phyloP scores from a whole-genome alignment of 2,329 filamentous ascomycete genomes.

The Pseudogymnoascus sp. region DNA sequence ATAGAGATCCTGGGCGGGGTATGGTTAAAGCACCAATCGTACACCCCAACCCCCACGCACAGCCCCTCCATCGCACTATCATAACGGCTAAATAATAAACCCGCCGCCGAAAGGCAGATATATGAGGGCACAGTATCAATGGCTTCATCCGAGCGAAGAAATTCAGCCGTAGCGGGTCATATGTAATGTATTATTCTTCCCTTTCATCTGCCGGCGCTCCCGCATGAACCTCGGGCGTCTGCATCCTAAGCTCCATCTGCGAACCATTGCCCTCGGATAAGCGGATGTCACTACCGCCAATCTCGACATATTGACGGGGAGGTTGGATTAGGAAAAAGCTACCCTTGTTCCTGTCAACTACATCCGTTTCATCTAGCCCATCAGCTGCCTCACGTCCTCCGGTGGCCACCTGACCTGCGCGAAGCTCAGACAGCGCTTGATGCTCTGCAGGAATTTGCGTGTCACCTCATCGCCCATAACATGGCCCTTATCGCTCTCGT shows the following conservation, averaged over 20 bases:
- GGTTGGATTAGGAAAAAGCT: neutral
- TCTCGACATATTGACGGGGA: neutral
- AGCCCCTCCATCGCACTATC: neutral
- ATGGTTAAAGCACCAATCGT: slow-evolving; percentile 7
- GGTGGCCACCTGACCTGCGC: slow-evolving; percentile 95
- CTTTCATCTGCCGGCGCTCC: neutral
- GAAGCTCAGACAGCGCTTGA: slow-evolving; percentile 94
- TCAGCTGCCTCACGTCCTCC: slow-evolving; percentile 83
- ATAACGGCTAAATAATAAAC: slow-evolving; percentile 7
- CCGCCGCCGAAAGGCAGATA: slow-evolving; percentile 1
- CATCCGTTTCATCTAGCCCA: slow-evolving; percentile 54
- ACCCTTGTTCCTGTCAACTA: neutral
- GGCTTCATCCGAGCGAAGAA: neutral
- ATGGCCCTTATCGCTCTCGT: slow-evolving; percentile 80
- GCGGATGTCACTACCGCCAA: neutral
- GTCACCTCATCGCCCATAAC: slow-evolving; percentile 97
- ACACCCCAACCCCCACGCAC: neutral
- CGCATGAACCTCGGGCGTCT: neutral
- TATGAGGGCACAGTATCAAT: neutral
- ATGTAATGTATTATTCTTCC: neutral
- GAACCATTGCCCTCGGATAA: slow-evolving; percentile 1
- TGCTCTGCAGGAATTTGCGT: slow-evolving; percentile 92
- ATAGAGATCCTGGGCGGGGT: neutral
- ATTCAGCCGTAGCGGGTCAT: neutral
- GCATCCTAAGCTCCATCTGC: neutral